phyloP scores from a whole-genome alignment of 2,329 filamentous ascomycete genomes.

The Harringtonia lauricola region DNA sequence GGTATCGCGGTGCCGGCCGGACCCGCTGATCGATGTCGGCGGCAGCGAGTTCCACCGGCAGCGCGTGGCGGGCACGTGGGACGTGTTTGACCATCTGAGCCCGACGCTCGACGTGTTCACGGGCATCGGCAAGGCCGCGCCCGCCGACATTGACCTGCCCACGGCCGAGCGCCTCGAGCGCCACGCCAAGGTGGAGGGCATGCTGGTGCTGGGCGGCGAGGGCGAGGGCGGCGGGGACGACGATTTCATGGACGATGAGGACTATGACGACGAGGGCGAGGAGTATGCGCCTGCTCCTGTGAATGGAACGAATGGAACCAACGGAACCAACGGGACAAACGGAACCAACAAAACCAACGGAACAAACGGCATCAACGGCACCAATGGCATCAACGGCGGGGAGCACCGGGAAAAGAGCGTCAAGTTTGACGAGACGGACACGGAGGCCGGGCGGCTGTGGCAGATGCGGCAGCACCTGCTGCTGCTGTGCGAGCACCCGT shows the following conservation, averaged over 20 bases:
- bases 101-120: conserved; percentile 39
- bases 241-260: conserved; percentile 11
- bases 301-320: conserved; percentile 11
- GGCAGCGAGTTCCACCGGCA: conserved; percentile 20
- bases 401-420: too few relatives aligned
- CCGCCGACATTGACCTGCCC: conserved; percentile 32
- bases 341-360: background rate
- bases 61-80: conserved; percentile 37
- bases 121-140: conserved; percentile 45
- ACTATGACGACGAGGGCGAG: conserved; percentile 18
- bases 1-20: conserved; percentile 53
- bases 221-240: conserved; percentile 23
- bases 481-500: conserved; percentile 57
- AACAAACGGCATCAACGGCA: conserved; percentile 9
- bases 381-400: conserved; percentile 4
- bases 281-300: conserved; percentile 1
- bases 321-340: conserved; percentile 1
- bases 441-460: conserved; percentile 35
- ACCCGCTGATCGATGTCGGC: conserved; percentile 36
- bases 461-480: conserved; percentile 64
- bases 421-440: conserved; percentile 36
- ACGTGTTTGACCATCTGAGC: conserved; percentile 44
- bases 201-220: conserved; percentile 17
- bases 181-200: conserved; percentile 14
- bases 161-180: conserved; percentile 35